Evolutionary conservation across 441 rosid species (phyloP), one percentile per base, ranked within the genome.

Genomic region (Brassica balearica): DNA sequence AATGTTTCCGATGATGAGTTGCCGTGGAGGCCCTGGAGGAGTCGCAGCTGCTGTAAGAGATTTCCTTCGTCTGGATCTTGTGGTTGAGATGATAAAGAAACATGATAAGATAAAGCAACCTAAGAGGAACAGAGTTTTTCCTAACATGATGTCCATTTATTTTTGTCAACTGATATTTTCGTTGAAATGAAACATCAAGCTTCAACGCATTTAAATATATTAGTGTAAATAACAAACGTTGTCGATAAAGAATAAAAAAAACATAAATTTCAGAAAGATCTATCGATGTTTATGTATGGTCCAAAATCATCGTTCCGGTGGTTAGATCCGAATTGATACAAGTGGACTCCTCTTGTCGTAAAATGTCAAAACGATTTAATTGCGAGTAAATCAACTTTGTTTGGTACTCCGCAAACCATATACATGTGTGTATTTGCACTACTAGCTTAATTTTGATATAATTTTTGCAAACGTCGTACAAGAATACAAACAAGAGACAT

Each of bases 1-100:
- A 62, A 86, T 38, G 56, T 84, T 84, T 61, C 90, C 85, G 3
- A 84, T 68, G 4, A 87, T 27, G 2, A 86, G 88, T 1, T 84
- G 34, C 14, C 78, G 75, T 34, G 66, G 71, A 53, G 88, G 87
- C 22, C 87, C 86, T 1, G 85, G 87, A 48, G 84, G 84, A 0
- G 29, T 8, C 25, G 9, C 43, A 6, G n/a, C 14, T 1, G 67
- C 15, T 32, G 14, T 0, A 8, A 2, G 60, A 69, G 72, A 41
- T 15, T 5, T 74, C 72, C 22, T 55, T 15, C 62, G 53, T 22
- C 55, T 19, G 11, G 58, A 68, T 53, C 67, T 63, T 69, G 7
- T 3, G 19, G 72, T 53, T 34, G 60, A 3, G 60, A 68, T 73
- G 66, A 73, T 51, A 53, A 79, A 3, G 38, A 23, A 73, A 68